Conservation (phyloP, 345 rosid genomes). For the Turritis glabra region DNA sequence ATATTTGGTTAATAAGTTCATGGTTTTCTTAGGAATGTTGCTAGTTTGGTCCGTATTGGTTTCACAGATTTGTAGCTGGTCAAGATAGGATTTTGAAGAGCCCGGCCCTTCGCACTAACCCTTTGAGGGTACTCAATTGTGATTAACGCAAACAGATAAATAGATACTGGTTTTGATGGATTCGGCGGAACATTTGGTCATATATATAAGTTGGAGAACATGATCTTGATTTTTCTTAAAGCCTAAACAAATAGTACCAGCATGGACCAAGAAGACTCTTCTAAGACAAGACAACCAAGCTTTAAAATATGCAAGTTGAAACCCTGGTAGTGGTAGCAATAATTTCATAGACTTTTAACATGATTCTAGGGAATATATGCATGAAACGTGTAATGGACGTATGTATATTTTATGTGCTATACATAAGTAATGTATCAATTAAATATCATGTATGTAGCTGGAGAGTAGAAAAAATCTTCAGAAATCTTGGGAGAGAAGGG, state of each 20-base stretch:
- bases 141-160: neutral
- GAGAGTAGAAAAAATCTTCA: neutral
- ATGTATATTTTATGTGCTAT: neutral
- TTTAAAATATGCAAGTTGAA: neutral
- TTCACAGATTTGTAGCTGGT: neutral
- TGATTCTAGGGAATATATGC: neutral
- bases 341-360: neutral
- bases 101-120: neutral
- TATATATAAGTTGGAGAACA: neutral
- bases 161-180: neutral
- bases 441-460: neutral
- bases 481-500: slow-evolving; percentile 33
- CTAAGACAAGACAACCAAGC: neutral
- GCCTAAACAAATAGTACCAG: neutral
- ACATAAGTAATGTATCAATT: neutral
- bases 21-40: neutral
- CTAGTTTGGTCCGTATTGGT: neutral
- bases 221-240: neutral
- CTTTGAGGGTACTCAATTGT: neutral
- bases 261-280: neutral
- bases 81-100: neutral
- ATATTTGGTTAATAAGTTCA: neutral
- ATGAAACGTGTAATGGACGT: neutral
- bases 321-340: neutral
- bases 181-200: neutral